Evolutionary conservation across 805 yeast species (phyloP), one percentile per base, ranked within the genome.

Genomic region (Suhomyces sp.): DNA sequence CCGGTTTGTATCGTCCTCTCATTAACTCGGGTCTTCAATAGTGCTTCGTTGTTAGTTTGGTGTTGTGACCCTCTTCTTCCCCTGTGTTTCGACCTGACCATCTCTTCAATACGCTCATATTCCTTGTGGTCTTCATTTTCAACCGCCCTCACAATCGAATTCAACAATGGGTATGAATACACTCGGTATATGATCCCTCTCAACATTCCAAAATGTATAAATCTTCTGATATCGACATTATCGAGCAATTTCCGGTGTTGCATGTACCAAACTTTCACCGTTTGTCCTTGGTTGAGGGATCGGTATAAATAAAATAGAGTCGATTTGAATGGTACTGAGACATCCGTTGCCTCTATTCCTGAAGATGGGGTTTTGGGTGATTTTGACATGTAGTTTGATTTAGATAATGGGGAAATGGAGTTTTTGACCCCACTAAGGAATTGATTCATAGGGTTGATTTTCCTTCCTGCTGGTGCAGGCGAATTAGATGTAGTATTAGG

Each of bases 111-210:
- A 14, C 21, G 25, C 8, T 36, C 42, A 21, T 43, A 45, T 28
- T 50, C 54, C 19, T 41, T 40, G 4, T 38, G 47, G 18, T 48
- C 55, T 12, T 44, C 50, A 26, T 45, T 54, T 30, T 70, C 75
- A 3, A 65, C 50, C 0, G 67, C 56, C 26, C 60, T 58, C n/a
- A 61, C 58, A 10, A 71, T 51, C 28, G 61, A 56, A 22, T 58
- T 65, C 34, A 77, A 56, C 1, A 86, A 62, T 0, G 98, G 97
- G 51, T 77, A 86, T 14, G 88, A 67, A 36, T 83, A 74, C 1
- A 88, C 84, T 33, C 97, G 63, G 54, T 88, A 88, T 6, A 95
- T 82, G 5, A 93, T 51, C 0, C 95, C 88, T 42, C 88, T 75
- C 16, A 87, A 65, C 2, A 87, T 72, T 1, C 99, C 99, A 67